Evolutionary conservation across 108 stramenopile species (phyloP), one percentile per base, ranked within the genome.

Genomic region (Cylindrotheca closterium): DNA sequence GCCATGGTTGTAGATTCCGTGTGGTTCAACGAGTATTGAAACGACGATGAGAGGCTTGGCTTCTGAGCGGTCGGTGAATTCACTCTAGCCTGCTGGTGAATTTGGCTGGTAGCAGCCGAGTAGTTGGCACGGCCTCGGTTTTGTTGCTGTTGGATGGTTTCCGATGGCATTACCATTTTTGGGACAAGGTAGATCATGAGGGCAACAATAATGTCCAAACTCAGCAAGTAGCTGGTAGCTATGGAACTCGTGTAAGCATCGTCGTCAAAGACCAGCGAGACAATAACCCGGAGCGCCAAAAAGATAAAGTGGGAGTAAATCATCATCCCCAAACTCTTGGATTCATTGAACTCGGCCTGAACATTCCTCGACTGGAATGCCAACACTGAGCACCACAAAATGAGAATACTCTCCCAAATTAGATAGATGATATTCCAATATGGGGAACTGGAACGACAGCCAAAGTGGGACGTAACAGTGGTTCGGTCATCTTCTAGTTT

Each of bases 241-340:
- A 23, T 48, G 27, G 55, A 27, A 2, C 23, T 33, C 21, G 58
- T 46, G 15, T 47, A 18, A 29, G 19, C 27, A 47, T 62, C 42
- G 27, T 37, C 17, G 2, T 12, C 33, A 37, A 49, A 57, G 12
- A 72, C 27, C 26, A 37, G 26, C 10, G 19, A 58, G 4, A 55
- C 37, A 29, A 62, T 46, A 12, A 12, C 21, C 24, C 60, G 60
- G 7, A 70, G 22, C 3, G 55, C 24, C 52, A 68, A 22, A 29
- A 74, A 74, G 5, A 74, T 23, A 26, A 62, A 62, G 32, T 74
- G 66, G n/a, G 66, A 68, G 34, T 74, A 74, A 27, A 74, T 62
- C 73, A 74, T 68, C 15, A 51, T 58, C 45, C 66, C 73, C 31
- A 74, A 32, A 23, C 45, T 32, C 4, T 42, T 58, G 2, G 66